A percentile compares a stretch with the other conserved stretches of the same genome.
Conservation (phyloP, 805 yeast species). For the Schizosaccharomyces octosporus region DNA sequence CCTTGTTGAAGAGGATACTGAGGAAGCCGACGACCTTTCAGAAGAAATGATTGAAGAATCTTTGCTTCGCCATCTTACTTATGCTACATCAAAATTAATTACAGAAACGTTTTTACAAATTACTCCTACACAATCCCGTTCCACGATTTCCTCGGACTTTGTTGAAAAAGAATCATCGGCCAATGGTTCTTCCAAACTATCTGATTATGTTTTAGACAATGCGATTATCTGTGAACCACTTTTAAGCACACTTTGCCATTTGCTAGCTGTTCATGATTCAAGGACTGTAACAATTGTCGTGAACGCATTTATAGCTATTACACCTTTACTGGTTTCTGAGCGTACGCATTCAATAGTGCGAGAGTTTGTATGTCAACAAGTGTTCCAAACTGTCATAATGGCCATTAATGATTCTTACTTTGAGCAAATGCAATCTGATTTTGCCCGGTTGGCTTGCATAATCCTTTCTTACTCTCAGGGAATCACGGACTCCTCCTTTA, state of each 20-base stretch:
- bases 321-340: background rate
- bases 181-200: background rate
- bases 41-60: constrained; percentile 98
- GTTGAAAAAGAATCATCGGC: background rate
- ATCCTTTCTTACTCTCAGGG: background rate
- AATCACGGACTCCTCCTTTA: background rate
- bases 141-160: background rate
- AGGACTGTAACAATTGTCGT: background rate
- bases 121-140: constrained; percentile 14
- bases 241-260: background rate
- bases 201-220: background rate
- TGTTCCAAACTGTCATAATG: background rate
- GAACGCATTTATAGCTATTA: background rate
- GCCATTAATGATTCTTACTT: background rate
- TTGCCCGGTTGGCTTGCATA: background rate
- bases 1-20: constrained; percentile 15
- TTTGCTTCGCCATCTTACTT: constrained; percentile 72
- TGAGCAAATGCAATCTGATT: background rate
- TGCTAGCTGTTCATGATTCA: background rate
- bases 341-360: background rate
- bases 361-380: background rate
- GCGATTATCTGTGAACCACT: background rate
- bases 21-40: constrained; percentile 35
- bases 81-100: constrained; percentile 63
- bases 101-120: constrained; percentile 67